Percentiles rank a stretch among this genome's conserved stretches.
Conservation (phyloP, 2,329 filamentous ascomycete species). For the Cladosporium sp. region DNA sequence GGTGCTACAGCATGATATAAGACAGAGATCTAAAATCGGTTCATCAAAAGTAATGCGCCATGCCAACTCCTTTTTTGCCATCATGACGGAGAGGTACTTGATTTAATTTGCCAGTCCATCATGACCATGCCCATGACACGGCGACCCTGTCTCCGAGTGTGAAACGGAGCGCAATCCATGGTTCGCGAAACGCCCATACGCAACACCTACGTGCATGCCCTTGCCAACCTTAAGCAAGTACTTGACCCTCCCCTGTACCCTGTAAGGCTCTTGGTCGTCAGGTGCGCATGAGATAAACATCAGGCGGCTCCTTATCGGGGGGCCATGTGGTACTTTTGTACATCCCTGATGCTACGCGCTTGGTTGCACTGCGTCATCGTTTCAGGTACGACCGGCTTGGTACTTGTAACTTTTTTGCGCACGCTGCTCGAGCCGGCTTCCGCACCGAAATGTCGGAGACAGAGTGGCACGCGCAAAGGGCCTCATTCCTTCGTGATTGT, state of each 20-base stretch:
- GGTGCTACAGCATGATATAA: neutral
- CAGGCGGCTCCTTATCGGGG: neutral
- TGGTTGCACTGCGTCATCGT: slow-evolving; percentile 12
- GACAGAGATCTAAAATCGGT: neutral
- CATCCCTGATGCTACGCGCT: neutral
- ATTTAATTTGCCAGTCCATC: neutral
- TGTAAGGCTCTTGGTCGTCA: neutral
- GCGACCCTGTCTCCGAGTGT: neutral
- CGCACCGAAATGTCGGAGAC: neutral
- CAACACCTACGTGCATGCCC: neutral
- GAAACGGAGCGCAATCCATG: neutral
- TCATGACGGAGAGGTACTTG: neutral
- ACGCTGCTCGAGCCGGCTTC: neutral
- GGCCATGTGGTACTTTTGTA: neutral
- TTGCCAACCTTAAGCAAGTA: neutral
- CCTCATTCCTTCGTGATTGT: neutral
- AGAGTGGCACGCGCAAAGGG: neutral
- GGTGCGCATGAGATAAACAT: neutral
- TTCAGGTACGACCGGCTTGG: neutral
- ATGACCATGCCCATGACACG: neutral
- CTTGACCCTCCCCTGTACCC: neutral
- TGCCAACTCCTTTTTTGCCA: neutral
- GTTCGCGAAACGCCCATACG: neutral
- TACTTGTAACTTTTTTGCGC: neutral
- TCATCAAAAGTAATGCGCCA: neutral